phyloP scores from a whole-genome alignment of 129 eudicot genomes.

The Pulicaria dysenterica region DNA sequence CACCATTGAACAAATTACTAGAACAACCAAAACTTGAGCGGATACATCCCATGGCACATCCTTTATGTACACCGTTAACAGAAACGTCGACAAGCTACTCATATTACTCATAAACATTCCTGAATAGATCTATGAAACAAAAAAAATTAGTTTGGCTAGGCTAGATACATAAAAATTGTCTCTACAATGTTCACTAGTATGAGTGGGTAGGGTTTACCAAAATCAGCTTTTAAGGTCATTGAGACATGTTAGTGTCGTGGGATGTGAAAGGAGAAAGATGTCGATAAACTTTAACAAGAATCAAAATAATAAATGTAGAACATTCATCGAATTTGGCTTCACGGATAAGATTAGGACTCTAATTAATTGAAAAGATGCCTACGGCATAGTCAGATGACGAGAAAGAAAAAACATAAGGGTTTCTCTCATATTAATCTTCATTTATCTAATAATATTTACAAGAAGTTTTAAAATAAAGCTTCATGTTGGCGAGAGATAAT shows the following conservation, averaged over 20 bases:
- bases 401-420: no score
- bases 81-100: conserved; percentile 46
- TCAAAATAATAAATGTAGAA: neutral
- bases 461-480: no score
- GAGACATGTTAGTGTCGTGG: neutral
- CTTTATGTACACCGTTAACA: conserved; percentile 48
- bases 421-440: no score
- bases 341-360: no score
- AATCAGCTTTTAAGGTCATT: neutral
- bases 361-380: no score
- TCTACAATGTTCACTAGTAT: no score
- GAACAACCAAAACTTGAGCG: conserved; percentile 63
- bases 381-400: no score
- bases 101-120: conserved; percentile 63
- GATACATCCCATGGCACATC: conserved; percentile 57
- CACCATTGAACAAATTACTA: conserved; percentile 48
- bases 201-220: no score
- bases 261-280: neutral
- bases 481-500: no score
- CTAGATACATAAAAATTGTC: no score
- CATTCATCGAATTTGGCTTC: no score
- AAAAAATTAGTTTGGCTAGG: neutral
- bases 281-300: neutral
- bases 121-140: conserved; percentile 50
- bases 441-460: no score